Percentiles rank a stretch among this genome's conserved stretches.
Conservation (phyloP, 2,329 filamentous ascomycete genomes). For the Talaromyces atroroseus region DNA sequence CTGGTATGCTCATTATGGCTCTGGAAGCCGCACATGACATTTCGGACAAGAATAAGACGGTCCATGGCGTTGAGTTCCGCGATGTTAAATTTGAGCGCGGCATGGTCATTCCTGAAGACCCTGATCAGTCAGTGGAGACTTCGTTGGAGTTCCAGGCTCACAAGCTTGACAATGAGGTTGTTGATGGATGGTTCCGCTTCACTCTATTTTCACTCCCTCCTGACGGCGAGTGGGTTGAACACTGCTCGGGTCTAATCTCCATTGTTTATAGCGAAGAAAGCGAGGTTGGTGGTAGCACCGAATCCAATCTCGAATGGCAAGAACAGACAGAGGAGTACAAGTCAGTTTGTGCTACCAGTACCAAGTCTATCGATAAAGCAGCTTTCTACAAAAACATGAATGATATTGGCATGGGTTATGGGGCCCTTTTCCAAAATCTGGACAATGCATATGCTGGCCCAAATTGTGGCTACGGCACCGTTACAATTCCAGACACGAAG, state of each 20-base stretch:
- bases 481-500: conserved; percentile 1
- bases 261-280: background rate
- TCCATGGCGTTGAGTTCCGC: background rate
- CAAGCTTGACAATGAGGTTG: background rate
- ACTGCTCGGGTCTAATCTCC: background rate
- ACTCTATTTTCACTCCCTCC: background rate
- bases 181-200: background rate
- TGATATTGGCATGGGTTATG: conserved; percentile 2
- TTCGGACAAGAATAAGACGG: background rate
- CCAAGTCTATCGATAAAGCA: background rate
- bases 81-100: background rate
- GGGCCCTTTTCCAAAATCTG: conserved; percentile 1
- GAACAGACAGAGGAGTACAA: background rate
- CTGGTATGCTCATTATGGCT: conserved; percentile 25
- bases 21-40: conserved; percentile 25
- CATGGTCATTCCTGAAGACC: conserved; percentile 25
- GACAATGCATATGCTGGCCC: background rate
- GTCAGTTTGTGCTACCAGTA: background rate
- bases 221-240: background rate
- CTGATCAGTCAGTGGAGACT: conserved; percentile 15
- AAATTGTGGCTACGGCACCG: background rate
- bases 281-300: background rate
- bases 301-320: background rate
- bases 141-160: background rate
- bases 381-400: background rate